Conservation (phyloP, 1,139 yeast genomes). For the Torulaspora pretoriensis region DNA sequence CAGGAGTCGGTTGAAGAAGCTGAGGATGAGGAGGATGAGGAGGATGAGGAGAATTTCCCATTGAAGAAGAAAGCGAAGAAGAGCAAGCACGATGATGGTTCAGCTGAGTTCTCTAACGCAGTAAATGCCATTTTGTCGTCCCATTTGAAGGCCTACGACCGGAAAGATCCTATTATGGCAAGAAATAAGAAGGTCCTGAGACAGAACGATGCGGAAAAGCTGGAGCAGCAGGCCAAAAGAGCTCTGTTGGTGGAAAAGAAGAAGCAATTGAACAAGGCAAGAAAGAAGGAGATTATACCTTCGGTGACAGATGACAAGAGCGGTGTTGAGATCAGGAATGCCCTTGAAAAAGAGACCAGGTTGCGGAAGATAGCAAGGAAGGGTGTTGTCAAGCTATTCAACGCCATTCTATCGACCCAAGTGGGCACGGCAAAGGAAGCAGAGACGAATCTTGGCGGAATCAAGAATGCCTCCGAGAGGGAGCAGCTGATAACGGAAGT, state of each 20-base stretch:
- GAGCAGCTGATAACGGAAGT: conserved; percentile 72
- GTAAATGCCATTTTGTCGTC: conserved; percentile 81
- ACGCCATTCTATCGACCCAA: conserved; percentile 86
- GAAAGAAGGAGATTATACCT: conserved; percentile 67
- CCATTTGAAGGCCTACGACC: conserved; percentile 78
- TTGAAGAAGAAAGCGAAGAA: conserved; percentile 49
- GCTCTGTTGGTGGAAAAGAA: conserved; percentile 69
- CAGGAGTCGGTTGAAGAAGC: conserved; percentile 26
- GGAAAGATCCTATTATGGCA: conserved; percentile 85
- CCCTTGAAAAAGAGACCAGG: conserved; percentile 64
- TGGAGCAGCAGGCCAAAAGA: conserved; percentile 79
- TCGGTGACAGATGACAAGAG: conserved; percentile 42
- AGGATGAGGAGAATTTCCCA: conserved; percentile 44
- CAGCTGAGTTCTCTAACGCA: conserved; percentile 74
- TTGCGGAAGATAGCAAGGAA: conserved; percentile 83
- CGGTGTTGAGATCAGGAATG: conserved; percentile 49
- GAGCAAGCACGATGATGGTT: conserved; percentile 59
- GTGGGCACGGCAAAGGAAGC: conserved; percentile 46
- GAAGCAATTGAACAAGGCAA: conserved; percentile 58
- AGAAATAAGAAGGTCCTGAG: conserved; percentile 64
- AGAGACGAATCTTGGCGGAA: conserved; percentile 39
- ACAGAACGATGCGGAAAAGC: conserved; percentile 72
- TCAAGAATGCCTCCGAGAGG: conserved; percentile 40
- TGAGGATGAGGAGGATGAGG: conserved; percentile 35
- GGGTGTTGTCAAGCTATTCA: conserved; percentile 89